phyloP scores from a whole-genome alignment of 2,329 filamentous ascomycete genomes.

The Neofusicoccum sp. region DNA sequence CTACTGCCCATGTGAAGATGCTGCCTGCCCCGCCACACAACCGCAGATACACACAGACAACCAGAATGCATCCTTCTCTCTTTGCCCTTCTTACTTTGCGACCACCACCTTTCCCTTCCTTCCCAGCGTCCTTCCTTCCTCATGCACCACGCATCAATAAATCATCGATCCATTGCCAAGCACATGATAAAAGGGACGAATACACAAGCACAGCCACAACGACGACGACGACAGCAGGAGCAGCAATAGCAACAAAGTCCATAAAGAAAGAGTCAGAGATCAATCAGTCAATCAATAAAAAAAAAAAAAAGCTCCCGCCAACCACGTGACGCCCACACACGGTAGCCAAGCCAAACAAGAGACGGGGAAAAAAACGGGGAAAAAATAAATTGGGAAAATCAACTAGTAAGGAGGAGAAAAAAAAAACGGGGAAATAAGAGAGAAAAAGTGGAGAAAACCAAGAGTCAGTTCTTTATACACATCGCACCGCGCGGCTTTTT shows the following conservation, averaged over 20 bases:
- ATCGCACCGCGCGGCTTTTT: constrained; percentile 2
- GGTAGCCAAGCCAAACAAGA: background rate
- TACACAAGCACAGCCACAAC: background rate
- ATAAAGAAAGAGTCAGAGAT: background rate
- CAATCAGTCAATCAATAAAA: background rate
- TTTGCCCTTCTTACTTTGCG: too few species aligned
- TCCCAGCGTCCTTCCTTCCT: too few species aligned
- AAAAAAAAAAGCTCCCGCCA: background rate
- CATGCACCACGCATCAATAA: too few species aligned
- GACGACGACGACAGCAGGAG: background rate
- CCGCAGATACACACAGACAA: too few species aligned
- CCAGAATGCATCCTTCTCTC: too few species aligned
- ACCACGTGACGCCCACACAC: background rate
- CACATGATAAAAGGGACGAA: too few species aligned
- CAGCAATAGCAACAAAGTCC: background rate
- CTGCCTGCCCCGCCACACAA: too few species aligned
- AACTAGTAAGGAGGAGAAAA: background rate
- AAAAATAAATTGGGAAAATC: background rate
- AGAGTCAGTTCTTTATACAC: constrained; percentile 2
- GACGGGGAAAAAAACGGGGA: background rate
- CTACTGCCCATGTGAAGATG: too few species aligned
- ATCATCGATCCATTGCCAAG: too few species aligned
- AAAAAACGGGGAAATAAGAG: background rate
- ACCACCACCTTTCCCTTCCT: too few species aligned
- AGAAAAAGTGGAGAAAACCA: background rate